Percentiles rank a stretch among this genome's conserved stretches.
Evolutionary conservation across 2,329 filamentous ascomycete genomes (phyloP).

Genomic region (Blastomyces gilchristii): DNA sequence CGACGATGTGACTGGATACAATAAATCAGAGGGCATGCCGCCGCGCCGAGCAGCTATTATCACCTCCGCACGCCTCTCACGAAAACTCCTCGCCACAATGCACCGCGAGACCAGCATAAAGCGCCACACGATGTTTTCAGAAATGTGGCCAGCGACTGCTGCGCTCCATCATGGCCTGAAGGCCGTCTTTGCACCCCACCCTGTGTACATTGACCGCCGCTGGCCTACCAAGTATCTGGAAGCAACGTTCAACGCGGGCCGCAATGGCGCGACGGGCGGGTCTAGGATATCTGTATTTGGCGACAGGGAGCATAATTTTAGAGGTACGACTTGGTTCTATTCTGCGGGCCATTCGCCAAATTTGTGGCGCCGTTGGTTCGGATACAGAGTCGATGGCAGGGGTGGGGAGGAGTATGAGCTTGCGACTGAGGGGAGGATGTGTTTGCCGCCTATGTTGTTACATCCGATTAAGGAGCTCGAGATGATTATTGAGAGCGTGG

Average conservation of each 20-base stretch:
- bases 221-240: conserved; percentile 77
- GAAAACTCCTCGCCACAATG: conserved; percentile 72
- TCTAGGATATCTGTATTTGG: conserved; percentile 63
- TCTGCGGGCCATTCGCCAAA: conserved; percentile 71
- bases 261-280: conserved; percentile 65
- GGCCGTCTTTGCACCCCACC: conserved; percentile 82
- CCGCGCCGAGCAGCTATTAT: conserved; percentile 79
- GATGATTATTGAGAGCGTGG: conserved; percentile 31
- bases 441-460: conserved; percentile 75
- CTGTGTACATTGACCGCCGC: conserved; percentile 72
- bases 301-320: conserved; percentile 80
- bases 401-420: conserved; percentile 68
- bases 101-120: conserved; percentile 76
- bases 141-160: conserved; percentile 89
- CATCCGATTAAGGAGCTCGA: conserved; percentile 78
- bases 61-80: conserved; percentile 73
- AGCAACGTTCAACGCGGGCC: conserved; percentile 67
- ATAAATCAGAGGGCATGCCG: conserved; percentile 51
- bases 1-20: conserved; percentile 78
- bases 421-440: conserved; percentile 74
- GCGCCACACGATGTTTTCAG: conserved; percentile 84
- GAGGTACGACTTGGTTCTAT: conserved; percentile 85
- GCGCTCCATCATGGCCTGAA: conserved; percentile 89
- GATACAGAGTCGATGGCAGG: conserved; percentile 66
- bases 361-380: conserved; percentile 77